Evolutionary conservation across 1,139 yeast genomes (phyloP), one percentile per base, ranked within the genome.

Genomic region (Geotrichum fermentans): DNA sequence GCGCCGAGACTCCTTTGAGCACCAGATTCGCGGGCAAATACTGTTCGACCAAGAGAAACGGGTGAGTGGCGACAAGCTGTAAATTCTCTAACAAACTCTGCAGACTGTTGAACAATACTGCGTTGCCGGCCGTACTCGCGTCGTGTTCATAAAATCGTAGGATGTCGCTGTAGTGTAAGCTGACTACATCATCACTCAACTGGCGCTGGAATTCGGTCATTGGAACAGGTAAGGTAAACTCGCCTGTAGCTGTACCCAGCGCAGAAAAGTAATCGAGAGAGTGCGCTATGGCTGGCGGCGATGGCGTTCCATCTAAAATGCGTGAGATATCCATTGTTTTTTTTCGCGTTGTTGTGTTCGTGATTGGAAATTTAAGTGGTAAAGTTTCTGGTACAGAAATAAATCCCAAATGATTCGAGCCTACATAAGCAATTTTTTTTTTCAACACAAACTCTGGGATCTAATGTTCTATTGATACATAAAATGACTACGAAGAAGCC

Each of bases 141-240:
- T 67, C 65, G 0, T 87, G 79, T 63, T 88, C 96, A 61, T 89
- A 89, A 65, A 84, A 88, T 66, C 88, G 83, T 58, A 90, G 72
- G 50, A 92, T 88, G 63, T 90, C 97, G 33, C 94, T 82, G 62
- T 90, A 90, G 65, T 92, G 97, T 39, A 89, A 72, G 1, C 96
- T 85, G 7, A 92, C 86, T 26, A 92, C 90, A 63, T 88, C 96
- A 68, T 90, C 96, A 13, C 92, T 86, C 49, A 90, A 73, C 61
- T 88, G 95, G 60, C 83, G 83, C 64, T 92, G 97, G 58, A 86
- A 84, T 55, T 85, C 89, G 52, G 86, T 80, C 83, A 90, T 81
- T 2, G 96, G 90, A 4, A 95, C 86, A 0, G 95, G 88, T 38
- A 90, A 72, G 64, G 80, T 77, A 64, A 88, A 88, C 58, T 85